Base-by-base conservation (phyloP, 2,329 filamentous ascomycete species). In the Neonectria neomacrospora region DNA sequence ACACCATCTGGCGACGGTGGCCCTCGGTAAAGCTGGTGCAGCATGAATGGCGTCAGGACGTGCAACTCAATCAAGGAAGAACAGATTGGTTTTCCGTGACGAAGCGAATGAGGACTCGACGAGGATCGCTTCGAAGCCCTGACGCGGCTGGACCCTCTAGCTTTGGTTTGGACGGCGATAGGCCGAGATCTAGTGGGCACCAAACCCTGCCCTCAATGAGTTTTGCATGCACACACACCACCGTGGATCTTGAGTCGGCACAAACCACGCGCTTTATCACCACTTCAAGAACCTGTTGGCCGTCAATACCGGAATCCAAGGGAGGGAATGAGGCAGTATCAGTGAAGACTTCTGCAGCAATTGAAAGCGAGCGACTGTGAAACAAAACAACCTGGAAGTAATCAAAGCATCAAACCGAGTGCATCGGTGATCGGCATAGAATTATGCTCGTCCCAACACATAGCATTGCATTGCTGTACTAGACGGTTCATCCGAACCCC, bases 141-240 rank as follows among this genome's bases (percentile, higher is more conserved):
- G 53, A 65, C 59, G 55, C 41, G n/a, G 32, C 47, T 54, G 51
- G 23, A 41, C 39, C 44, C 55, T 42, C 37, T 65, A 52, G 50
- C 51, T 53, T 64, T 67, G 55, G 61, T 63, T 52, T 18, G 34
- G 26, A 63, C 52, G 57, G 61, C 48, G 56, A 48, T 39, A 64
- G 48, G 64, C 66, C 59, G 50, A 71, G 65, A 72, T 71, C 68
- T 71, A 51, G 57, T 54, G 60, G 26, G 47, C 48, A 58, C 54
- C 60, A 61, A 59, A 57, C 58, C 63, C 58, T 68, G 59, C 68
- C 61, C 22, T 53, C 39, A 52, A 67, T 66, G 59, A 63, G 53
- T 42, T 47, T 68, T 67, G 68, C 14, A 64, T 55, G 50, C 59
- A 69, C 64, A 63, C 59, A 69, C 64, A 63, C 66, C 70, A 68